A percentile compares a stretch with the other conserved stretches of the same genome.
Conservation (phyloP, 176 grass and related monocot species). For the Miscanthus lutarioriparius region DNA sequence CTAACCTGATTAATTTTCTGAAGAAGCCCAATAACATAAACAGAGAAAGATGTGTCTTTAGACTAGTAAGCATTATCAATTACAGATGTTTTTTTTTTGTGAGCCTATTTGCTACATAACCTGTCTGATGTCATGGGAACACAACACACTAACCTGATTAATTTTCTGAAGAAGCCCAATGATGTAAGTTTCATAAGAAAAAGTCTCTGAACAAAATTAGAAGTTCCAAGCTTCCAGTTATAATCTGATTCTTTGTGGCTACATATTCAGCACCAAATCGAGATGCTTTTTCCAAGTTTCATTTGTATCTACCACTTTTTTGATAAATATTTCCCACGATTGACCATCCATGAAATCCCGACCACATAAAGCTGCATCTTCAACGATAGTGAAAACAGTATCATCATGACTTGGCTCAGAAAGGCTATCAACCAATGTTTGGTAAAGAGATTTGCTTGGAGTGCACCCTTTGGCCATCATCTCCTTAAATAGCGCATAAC, state of each 20-base stretch:
- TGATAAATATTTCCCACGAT: conserved; percentile 60
- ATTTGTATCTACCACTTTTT: conserved; percentile 34
- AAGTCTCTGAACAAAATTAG: not conserved
- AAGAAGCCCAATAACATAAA: not conserved
- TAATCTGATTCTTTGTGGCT: conserved; percentile 20
- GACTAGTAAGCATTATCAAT: not conserved
- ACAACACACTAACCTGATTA: not conserved
- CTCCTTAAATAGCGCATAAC: conserved; percentile 47
- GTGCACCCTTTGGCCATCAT: conserved; percentile 56
- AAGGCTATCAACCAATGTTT: conserved; percentile 50
- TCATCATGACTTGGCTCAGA: conserved; percentile 36
- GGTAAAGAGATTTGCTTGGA: conserved; percentile 50
- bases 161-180: not conserved
- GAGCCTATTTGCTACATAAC: not conserved
- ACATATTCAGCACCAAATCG: conserved; percentile 27
- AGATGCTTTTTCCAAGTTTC: conserved; percentile 38
- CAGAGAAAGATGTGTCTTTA: not conserved
- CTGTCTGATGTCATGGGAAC: not conserved
- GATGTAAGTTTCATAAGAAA: not conserved
- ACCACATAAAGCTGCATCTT: conserved; percentile 35
- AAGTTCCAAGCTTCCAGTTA: not conserved
- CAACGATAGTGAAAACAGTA: conserved; percentile 38
- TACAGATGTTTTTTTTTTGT: not conserved
- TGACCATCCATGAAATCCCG: conserved; percentile 29
- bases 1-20: no score